phyloP scores from a whole-genome alignment of 305 asterid species.

The Nicotiana rustica region DNA sequence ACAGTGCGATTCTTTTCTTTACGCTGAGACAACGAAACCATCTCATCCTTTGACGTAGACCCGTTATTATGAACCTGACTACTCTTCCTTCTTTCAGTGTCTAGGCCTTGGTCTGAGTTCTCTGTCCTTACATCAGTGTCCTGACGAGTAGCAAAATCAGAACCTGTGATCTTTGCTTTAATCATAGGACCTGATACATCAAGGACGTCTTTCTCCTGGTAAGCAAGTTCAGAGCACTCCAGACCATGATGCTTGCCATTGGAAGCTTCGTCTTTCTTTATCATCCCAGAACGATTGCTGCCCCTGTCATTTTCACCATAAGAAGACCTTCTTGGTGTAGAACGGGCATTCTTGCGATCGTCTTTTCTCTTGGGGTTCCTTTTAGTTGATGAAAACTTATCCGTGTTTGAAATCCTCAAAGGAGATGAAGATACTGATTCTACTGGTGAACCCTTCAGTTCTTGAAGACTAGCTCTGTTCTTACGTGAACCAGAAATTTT shows the following conservation, averaged over 20 bases:
- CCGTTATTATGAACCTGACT: conserved; percentile 37
- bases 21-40: conserved; percentile 42
- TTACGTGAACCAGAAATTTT: conserved; percentile 86
- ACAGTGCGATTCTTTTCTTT: conserved; percentile 42
- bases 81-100: conserved; percentile 38
- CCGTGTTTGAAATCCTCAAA: conserved; percentile 55
- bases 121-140: conserved; percentile 36
- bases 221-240: conserved; percentile 44
- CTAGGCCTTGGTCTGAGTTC: conserved; percentile 37
- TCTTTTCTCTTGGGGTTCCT: conserved; percentile 53
- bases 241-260: conserved; percentile 47
- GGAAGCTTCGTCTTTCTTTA: conserved; percentile 52
- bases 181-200: conserved; percentile 35
- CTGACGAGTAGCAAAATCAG: conserved; percentile 38
- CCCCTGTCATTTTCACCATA: conserved; percentile 58
- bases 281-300: conserved; percentile 47
- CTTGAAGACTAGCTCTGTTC: conserved; percentile 65
- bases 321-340: conserved; percentile 60
- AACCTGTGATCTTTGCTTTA: conserved; percentile 40
- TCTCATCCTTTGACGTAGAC: conserved; percentile 41
- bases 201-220: conserved; percentile 39
- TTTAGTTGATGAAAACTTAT: conserved; percentile 53
- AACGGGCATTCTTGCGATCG: conserved; percentile 55
- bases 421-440: conserved; percentile 99
- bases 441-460: conserved; percentile 84